Evolutionary conservation across 2,329 filamentous ascomycete genomes (phyloP).

Genomic region (Fusarium annulatum): DNA sequence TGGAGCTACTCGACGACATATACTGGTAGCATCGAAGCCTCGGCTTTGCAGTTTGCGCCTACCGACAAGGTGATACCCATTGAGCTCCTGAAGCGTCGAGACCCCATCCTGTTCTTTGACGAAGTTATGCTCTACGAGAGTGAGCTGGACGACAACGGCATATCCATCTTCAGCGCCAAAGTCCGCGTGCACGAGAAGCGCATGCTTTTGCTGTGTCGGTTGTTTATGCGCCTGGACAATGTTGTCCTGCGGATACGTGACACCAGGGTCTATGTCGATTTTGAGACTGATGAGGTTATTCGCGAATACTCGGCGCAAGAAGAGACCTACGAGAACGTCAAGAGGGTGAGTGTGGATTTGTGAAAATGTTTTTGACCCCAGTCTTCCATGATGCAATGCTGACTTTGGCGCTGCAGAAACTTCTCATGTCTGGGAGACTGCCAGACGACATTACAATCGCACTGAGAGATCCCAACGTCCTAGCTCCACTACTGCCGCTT

Average conservation of each 20-base stretch:
- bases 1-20: slow-evolving; percentile 98
- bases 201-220: slow-evolving; percentile 83
- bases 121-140: slow-evolving; percentile 97
- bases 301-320: slow-evolving; percentile 93
- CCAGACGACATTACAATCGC: slow-evolving; percentile 81
- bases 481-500: slow-evolving; percentile 75
- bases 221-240: slow-evolving; percentile 94
- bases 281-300: slow-evolving; percentile 80
- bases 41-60: slow-evolving; percentile 44
- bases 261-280: slow-evolving; percentile 92
- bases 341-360: slow-evolving; percentile 66
- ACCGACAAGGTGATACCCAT: slow-evolving; percentile 74
- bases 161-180: slow-evolving; percentile 90
- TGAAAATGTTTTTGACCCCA: background rate
- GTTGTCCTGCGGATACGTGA: slow-evolving; percentile 90
- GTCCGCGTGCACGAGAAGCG: slow-evolving; percentile 91
- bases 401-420: slow-evolving; percentile 51
- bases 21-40: slow-evolving; percentile 71
- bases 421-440: slow-evolving; percentile 60
- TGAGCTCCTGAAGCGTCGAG: slow-evolving; percentile 85
- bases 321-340: slow-evolving; percentile 80
- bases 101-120: slow-evolving; percentile 97
- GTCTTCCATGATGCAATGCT: background rate
- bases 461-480: slow-evolving; percentile 81
- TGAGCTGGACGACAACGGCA: slow-evolving; percentile 97